A percentile compares a stretch with the other conserved stretches of the same genome.
Evolutionary conservation across 176 grass and related monocot species (phyloP).

Genomic region (Bolboschoenus planiculmis): DNA sequence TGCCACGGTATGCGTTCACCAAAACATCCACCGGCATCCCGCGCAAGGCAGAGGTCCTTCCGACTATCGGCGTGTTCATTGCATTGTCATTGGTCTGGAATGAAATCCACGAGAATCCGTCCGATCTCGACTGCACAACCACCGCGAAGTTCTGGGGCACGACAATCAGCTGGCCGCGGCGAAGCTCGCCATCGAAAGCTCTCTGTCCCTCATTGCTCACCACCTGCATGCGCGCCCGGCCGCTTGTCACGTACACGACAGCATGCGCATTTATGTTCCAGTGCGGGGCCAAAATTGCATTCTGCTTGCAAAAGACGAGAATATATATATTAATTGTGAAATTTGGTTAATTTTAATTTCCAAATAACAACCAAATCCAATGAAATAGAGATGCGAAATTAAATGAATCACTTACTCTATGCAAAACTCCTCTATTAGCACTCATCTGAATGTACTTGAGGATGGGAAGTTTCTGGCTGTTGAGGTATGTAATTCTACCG

Average conservation of each 20-base stretch:
- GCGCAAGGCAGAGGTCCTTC: conserved; percentile 34
- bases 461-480: conserved; percentile 47
- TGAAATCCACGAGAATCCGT: conserved; percentile 39
- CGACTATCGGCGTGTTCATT: conserved; percentile 23
- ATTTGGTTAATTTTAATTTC: neutral
- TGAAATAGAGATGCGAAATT: neutral
- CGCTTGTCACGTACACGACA: conserved; percentile 28
- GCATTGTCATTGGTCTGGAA: conserved; percentile 42
- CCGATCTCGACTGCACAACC: neutral
- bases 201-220: conserved; percentile 27
- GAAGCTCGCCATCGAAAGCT: conserved; percentile 41
- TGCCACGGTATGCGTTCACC: conserved; percentile 25
- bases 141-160: conserved; percentile 35
- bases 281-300: conserved; percentile 38
- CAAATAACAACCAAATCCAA: neutral
- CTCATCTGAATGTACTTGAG: conserved; percentile 45
- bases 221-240: conserved; percentile 27
- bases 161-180: conserved; percentile 30
- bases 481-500: conserved; percentile 29
- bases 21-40: conserved; percentile 42
- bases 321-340: neutral
- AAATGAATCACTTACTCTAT: conserved; percentile 11
- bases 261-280: conserved; percentile 46
- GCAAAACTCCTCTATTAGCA: conserved; percentile 33
- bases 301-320: conserved; percentile 20